These are phyloP conservation scores for Bothriochloa decipiens DNA, from an alignment of 176 grass and related monocot genomes.

Conservation along the genomic window DNA sequence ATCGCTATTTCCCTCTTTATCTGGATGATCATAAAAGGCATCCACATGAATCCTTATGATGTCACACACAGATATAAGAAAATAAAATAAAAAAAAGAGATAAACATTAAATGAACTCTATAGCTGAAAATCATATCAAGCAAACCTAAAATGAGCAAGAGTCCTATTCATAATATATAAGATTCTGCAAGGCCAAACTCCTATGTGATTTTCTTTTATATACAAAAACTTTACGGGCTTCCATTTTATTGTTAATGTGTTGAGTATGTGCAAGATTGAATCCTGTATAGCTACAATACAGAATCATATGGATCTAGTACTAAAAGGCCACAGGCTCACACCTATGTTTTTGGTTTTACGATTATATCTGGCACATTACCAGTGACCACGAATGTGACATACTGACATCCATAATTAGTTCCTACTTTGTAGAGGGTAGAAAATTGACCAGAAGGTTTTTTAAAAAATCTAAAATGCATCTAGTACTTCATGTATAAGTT, in stretches of 20 bases:
- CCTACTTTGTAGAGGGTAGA: too few relatives aligned
- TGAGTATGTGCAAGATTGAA: neutral
- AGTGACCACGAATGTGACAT: too few relatives aligned
- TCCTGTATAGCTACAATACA: neutral
- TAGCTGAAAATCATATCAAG: neutral
- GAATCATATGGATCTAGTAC: too few relatives aligned
- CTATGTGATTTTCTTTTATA: neutral
- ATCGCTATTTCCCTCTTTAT: slow-evolving; percentile 99
- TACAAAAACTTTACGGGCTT: neutral
- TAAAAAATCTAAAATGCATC: too few relatives aligned
- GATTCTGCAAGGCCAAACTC: neutral
- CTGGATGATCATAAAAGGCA: slow-evolving; percentile 45
- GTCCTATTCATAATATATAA: neutral
- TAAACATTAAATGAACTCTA: neutral
- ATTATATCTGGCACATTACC: too few relatives aligned
- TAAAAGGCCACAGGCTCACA: too few relatives aligned
- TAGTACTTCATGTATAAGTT: too few relatives aligned
- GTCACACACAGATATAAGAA: slow-evolving; percentile 9
- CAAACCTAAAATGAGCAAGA: slow-evolving; percentile 1
- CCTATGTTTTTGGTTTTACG: too few relatives aligned
- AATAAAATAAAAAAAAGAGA: slow-evolving; percentile 6
- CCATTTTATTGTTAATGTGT: slow-evolving; percentile 1
- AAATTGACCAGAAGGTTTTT: too few relatives aligned
- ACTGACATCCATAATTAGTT: too few relatives aligned
- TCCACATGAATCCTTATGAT: slow-evolving; percentile 16